Evolutionary conservation across 768 basidiomycete genomes (phyloP).

Genomic region (Russula emetica): DNA sequence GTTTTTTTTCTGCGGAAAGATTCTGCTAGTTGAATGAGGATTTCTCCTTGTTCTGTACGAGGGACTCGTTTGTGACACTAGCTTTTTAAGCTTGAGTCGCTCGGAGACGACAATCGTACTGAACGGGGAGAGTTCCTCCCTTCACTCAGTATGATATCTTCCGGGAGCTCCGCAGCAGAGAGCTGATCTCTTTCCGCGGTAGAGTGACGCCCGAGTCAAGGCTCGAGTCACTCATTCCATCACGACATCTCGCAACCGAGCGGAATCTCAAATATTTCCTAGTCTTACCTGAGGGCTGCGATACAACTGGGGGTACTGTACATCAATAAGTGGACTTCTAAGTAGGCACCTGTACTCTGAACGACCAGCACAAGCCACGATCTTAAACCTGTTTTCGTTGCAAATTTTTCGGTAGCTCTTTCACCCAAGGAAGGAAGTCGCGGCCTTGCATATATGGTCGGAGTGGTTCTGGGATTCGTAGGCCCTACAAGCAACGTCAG

Average conservation of each 20-base stretch:
- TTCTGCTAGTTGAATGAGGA: constrained; percentile 7
- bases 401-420: constrained; percentile 71
- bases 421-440: constrained; percentile 80
- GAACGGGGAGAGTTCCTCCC: constrained; percentile 27
- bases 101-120: constrained; percentile 17
- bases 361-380: constrained; percentile 3
- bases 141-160: constrained; percentile 12
- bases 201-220: no score
- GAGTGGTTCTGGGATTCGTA: constrained; percentile 84
- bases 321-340: constrained; percentile 19
- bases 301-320: constrained; percentile 8
- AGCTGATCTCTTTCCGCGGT: not conserved
- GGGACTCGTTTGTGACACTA: constrained; percentile 10
- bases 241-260: constrained; percentile 5
- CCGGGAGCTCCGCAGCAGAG: not conserved
- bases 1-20: constrained; percentile 4
- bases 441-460: constrained; percentile 96
- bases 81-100: constrained; percentile 16
- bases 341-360: constrained; percentile 12
- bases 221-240: not conserved
- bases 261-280: constrained; percentile 2
- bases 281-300: not conserved
- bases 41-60: constrained; percentile 15
- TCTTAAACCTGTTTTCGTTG: constrained; percentile 63
- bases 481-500: constrained; percentile 51